Percentiles rank a stretch among this genome's conserved stretches.
phyloP scores from a whole-genome alignment of 495 filamentous ascomycete genomes.

The Thozetella sp. region DNA sequence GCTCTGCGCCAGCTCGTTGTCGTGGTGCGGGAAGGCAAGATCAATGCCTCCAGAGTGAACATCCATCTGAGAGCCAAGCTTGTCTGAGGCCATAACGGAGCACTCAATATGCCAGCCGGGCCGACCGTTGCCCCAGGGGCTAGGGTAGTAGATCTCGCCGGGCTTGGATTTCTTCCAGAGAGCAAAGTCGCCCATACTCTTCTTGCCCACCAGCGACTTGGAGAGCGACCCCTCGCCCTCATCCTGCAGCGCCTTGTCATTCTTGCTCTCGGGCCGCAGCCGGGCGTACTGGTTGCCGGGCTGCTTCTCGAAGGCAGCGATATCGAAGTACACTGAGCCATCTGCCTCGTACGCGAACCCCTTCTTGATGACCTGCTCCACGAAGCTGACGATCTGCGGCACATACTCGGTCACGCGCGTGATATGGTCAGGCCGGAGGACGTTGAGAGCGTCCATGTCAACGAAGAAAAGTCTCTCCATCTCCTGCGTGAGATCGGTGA shows the following conservation, averaged over 20 bases:
- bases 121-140: constrained; percentile 82
- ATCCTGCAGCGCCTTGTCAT: constrained; percentile 77
- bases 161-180: constrained; percentile 93
- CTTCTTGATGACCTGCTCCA: constrained; percentile 79
- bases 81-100: constrained; percentile 91
- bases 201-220: constrained; percentile 68
- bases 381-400: constrained; percentile 70
- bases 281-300: constrained; percentile 83
- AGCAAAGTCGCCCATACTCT: constrained; percentile 80
- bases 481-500: constrained; percentile 77
- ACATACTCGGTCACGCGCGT: constrained; percentile 92
- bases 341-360: constrained; percentile 85
- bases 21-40: constrained; percentile 93
- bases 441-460: constrained; percentile 86
- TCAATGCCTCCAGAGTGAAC: constrained; percentile 95
- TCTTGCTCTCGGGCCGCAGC: constrained; percentile 83
- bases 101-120: constrained; percentile 99
- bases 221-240: constrained; percentile 89
- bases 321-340: constrained; percentile 95
- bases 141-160: constrained; percentile 89
- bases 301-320: constrained; percentile 74
- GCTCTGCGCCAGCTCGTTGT: constrained; percentile 93
- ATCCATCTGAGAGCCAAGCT: constrained; percentile 81
- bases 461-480: constrained; percentile 83
- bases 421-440: constrained; percentile 76